Conservation (phyloP, 257 asterid species). For the Henckelia pumila region DNA sequence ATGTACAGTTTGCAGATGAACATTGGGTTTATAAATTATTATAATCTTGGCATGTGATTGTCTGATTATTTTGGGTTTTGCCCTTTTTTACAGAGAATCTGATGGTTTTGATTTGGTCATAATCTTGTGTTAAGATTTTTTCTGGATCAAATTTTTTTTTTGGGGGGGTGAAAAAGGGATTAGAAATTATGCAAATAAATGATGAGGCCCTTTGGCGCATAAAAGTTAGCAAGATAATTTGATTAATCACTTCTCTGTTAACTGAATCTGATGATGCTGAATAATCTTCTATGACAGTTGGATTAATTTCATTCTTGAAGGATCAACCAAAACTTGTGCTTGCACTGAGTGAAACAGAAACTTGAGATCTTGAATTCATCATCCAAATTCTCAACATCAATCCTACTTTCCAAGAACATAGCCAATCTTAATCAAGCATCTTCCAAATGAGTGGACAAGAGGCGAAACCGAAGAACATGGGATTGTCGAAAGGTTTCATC, state of each 20-base stretch:
- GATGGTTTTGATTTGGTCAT: not conserved
- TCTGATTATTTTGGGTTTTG: not conserved
- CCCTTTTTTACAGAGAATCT: not conserved
- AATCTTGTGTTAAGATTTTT: not conserved
- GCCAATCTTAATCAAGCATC: no score
- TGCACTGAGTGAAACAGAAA: not conserved
- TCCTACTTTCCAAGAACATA: not conserved
- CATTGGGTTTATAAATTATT: no score
- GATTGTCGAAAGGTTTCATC: conserved; percentile 6
- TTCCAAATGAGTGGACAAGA: conserved; percentile 2
- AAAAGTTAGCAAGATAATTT: not conserved
- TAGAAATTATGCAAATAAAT: not conserved
- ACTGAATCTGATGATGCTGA: not conserved
- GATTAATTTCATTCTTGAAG: not conserved
- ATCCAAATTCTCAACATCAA: not conserved
- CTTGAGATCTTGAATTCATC: not conserved
- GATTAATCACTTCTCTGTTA: not conserved
- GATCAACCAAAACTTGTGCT: not conserved
- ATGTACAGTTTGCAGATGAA: no score
- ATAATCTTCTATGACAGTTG: not conserved
- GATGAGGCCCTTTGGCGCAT: not conserved
- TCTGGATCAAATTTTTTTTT: not conserved
- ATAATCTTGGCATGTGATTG: not conserved
- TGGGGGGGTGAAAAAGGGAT: no score
- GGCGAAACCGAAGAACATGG: conserved; percentile 4